Percentiles rank a stretch among this genome's conserved stretches.
These are phyloP conservation scores for Cyberlindnera bimundalis DNA, from an alignment of 805 yeast species.

Conservation along the genomic window DNA sequence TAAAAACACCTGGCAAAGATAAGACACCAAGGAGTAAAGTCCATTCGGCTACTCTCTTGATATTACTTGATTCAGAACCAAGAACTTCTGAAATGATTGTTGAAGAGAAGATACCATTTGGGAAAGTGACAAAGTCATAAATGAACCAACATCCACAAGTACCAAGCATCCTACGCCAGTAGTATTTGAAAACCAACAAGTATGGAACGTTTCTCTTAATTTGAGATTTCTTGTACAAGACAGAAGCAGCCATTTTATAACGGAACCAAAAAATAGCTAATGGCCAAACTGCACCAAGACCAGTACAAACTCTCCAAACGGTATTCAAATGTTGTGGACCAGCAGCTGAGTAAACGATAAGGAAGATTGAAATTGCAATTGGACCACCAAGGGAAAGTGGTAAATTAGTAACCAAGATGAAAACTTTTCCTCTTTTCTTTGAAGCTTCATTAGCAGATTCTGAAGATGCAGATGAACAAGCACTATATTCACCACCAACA, in stretches of 20 bases:
- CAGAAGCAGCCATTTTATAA: conserved; percentile 63
- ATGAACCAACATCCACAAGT: conserved; percentile 77
- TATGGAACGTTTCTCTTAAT: conserved; percentile 58
- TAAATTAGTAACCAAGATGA: conserved; percentile 64
- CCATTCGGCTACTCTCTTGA: conserved; percentile 70
- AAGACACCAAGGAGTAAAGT: conserved; percentile 60
- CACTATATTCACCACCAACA: conserved; percentile 74
- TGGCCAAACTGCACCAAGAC: conserved; percentile 66
- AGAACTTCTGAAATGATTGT: conserved; percentile 58
- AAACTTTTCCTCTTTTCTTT: conserved; percentile 61
- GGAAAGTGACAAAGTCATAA: conserved; percentile 78
- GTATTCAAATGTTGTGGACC: conserved; percentile 40
- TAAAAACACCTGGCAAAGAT: conserved; percentile 67
- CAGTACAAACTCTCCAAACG: conserved; percentile 69
- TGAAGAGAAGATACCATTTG: conserved; percentile 67
- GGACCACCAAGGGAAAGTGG: conserved; percentile 79
- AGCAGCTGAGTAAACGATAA: conserved; percentile 63
- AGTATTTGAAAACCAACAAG: conserved; percentile 55
- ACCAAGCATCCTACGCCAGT: conserved; percentile 67
- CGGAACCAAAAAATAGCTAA: conserved; percentile 69
- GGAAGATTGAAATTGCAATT: conserved; percentile 62
- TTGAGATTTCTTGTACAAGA: conserved; percentile 60
- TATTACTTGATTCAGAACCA: conserved; percentile 30
- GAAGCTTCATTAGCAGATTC: conserved; percentile 72
- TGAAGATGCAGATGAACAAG: conserved; percentile 62